Conservation (phyloP, 306 rosid species). For the Prunus dulcis region DNA sequence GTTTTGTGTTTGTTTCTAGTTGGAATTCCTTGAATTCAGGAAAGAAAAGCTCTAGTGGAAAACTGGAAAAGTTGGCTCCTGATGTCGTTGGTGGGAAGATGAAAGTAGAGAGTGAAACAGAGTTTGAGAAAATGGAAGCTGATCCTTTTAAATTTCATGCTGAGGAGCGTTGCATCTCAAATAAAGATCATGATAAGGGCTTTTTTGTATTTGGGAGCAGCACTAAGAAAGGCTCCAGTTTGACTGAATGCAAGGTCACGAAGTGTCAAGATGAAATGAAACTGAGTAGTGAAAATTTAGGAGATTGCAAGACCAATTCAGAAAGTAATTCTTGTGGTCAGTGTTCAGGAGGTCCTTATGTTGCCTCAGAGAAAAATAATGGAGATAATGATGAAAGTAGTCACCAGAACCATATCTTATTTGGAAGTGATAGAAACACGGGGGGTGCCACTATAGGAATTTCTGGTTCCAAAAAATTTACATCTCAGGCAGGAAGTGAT, state of each 20-base stretch:
- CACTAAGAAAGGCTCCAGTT: constrained; percentile 1
- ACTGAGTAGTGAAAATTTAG: constrained; percentile 5
- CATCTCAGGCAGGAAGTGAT: constrained; percentile 24
- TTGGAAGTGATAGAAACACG: constrained; percentile 29
- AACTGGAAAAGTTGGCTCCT: constrained; percentile 12
- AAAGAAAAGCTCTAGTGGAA: constrained; percentile 5
- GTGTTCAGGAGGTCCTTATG: constrained; percentile 25
- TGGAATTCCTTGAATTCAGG: constrained; percentile 12
- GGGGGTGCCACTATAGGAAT: constrained; percentile 26
- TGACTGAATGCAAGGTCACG: constrained; percentile 2
- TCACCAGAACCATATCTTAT: constrained; percentile 19
- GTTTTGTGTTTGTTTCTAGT: constrained; percentile 23
- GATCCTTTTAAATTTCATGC: background rate
- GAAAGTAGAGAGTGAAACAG: constrained; percentile 27
- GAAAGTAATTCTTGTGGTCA: constrained; percentile 22
- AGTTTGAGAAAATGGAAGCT: constrained; percentile 20
- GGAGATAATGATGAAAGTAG: constrained; percentile 28
- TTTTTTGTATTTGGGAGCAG: constrained; percentile 35
- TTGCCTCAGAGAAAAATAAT: constrained; percentile 23
- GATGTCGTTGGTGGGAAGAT: constrained; percentile 11
- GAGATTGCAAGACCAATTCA: constrained; percentile 6
- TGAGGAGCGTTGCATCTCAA: background rate
- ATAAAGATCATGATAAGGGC: constrained; percentile 20
- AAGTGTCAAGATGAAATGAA: constrained; percentile 9
- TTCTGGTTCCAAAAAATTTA: constrained; percentile 36